Conservation (phyloP, 1,284 basidiomycete species). For the Ceratobasidium sp. region DNA sequence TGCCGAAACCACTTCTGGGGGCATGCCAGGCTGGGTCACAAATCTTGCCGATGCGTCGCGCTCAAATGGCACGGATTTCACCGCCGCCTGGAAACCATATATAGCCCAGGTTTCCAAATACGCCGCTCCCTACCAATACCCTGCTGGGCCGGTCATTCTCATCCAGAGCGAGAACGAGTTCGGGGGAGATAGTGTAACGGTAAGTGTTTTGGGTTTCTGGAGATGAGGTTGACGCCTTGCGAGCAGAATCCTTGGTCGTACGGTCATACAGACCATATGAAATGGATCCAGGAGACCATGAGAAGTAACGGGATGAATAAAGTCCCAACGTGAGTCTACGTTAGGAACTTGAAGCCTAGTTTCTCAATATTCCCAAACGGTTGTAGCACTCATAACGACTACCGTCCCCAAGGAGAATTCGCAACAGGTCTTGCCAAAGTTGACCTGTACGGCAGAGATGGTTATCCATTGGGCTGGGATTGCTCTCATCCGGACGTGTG, state of each 20-base stretch:
- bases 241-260: not conserved
- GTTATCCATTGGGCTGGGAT: conserved; percentile 38
- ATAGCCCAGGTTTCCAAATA: conserved; percentile 32
- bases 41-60: conserved; percentile 9
- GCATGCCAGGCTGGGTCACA: conserved; percentile 45
- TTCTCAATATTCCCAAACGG: not conserved
- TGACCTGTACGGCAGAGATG: conserved; percentile 41
- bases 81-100: conserved; percentile 43
- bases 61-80: conserved; percentile 41
- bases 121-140: conserved; percentile 53
- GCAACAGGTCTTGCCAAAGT: conserved; percentile 34
- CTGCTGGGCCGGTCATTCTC: conserved; percentile 32
- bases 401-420: conserved; percentile 4
- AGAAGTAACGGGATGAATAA: conserved; percentile 5
- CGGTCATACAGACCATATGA: conserved; percentile 11
- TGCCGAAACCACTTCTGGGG: conserved; percentile 40
- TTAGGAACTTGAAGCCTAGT: no score
- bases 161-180: conserved; percentile 27
- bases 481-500: conserved; percentile 34
- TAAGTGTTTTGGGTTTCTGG: no score
- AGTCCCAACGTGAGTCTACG: conserved; percentile 5
- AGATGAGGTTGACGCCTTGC: no score
- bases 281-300: conserved; percentile 7
- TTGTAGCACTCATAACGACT: conserved; percentile 39
- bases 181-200: not conserved